Conservation (phyloP, 192 early-diverging fungal species). For the Rhizoclosmatium sp. region DNA sequence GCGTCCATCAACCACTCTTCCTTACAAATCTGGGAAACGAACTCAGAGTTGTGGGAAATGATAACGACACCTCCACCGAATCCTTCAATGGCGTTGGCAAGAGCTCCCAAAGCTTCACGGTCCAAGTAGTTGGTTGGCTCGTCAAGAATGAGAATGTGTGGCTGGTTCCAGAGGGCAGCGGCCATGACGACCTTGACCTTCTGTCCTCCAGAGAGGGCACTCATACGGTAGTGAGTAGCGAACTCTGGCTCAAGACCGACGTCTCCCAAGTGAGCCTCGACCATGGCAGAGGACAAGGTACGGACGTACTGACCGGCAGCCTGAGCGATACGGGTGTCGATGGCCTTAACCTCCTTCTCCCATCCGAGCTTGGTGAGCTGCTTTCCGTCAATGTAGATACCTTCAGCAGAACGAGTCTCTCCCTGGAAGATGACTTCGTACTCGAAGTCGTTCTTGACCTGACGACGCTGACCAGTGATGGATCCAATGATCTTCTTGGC, state of each 20-base stretch:
- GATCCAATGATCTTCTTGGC: slow-evolving; percentile 48
- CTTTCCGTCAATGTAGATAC: slow-evolving; percentile 38
- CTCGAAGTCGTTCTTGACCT: slow-evolving; percentile 81
- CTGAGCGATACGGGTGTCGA: slow-evolving; percentile 81
- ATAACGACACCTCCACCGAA: slow-evolving; percentile 85
- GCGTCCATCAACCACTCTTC: slow-evolving; percentile 80
- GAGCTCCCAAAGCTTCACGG: slow-evolving; percentile 77
- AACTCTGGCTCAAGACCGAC: slow-evolving; percentile 81
- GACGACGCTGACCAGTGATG: slow-evolving; percentile 70
- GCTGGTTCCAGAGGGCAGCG: slow-evolving; percentile 86
- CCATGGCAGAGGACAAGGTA: slow-evolving; percentile 70
- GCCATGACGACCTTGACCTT: slow-evolving; percentile 89
- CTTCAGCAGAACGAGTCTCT: slow-evolving; percentile 65
- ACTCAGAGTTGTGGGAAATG: slow-evolving; percentile 85
- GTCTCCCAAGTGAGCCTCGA: slow-evolving; percentile 76
- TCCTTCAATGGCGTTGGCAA: slow-evolving; percentile 77
- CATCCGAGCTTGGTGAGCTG: slow-evolving; percentile 65
- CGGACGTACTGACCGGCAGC: slow-evolving; percentile 74
- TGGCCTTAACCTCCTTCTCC: slow-evolving; percentile 77
- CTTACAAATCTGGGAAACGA: slow-evolving; percentile 73
- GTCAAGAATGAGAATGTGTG: slow-evolving; percentile 84
- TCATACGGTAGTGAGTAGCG: slow-evolving; percentile 77
- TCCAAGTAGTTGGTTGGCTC: slow-evolving; percentile 80
- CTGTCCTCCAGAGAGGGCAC: slow-evolving; percentile 82
- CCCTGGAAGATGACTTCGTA: slow-evolving; percentile 83